Conservation (phyloP, 2,329 filamentous ascomycete genomes). For the Aspergillus arachidicola region DNA sequence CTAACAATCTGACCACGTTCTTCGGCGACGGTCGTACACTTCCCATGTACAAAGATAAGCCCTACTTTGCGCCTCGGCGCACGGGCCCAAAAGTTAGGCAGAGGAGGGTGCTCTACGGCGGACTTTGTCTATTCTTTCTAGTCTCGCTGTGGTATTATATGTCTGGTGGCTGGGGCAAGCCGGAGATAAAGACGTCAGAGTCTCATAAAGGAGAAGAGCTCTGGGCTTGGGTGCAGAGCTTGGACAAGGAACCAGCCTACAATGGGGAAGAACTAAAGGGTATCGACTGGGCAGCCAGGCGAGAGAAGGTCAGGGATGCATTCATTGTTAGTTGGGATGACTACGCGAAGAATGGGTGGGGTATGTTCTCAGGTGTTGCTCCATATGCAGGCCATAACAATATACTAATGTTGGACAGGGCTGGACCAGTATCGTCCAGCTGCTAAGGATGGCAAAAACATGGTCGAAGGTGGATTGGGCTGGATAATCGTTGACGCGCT, state of each 20-base stretch:
- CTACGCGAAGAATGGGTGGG: constrained; percentile 93
- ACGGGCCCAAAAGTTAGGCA: constrained; percentile 61
- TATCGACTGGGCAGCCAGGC: constrained; percentile 75
- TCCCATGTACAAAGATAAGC: constrained; percentile 99
- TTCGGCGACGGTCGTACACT: constrained; percentile 67
- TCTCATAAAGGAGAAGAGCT: constrained; percentile 42
- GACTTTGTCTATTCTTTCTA: constrained; percentile 58
- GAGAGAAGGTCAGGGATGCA: constrained; percentile 81
- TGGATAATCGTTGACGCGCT: constrained; percentile 98
- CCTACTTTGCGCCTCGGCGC: constrained; percentile 65
- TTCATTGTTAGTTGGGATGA: constrained; percentile 91
- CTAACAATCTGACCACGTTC: constrained; percentile 65
- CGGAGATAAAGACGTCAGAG: constrained; percentile 23
- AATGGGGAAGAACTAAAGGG: constrained; percentile 33
- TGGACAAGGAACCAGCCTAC: constrained; percentile 45
- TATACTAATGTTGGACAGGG: constrained; percentile 30
- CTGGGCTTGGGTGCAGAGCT: constrained; percentile 61
- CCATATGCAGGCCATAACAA: not conserved
- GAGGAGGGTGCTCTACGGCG: constrained; percentile 62
- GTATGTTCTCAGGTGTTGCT: constrained; percentile 54
- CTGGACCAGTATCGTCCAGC: constrained; percentile 82
- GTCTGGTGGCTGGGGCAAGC: constrained; percentile 18
- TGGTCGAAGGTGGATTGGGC: constrained; percentile 85
- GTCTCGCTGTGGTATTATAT: constrained; percentile 67
- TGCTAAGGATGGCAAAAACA: constrained; percentile 75